A percentile compares a stretch with the other conserved stretches of the same genome.
phyloP scores from a whole-genome alignment of 1,284 basidiomycete species.

The Sporisorium sorghi region DNA sequence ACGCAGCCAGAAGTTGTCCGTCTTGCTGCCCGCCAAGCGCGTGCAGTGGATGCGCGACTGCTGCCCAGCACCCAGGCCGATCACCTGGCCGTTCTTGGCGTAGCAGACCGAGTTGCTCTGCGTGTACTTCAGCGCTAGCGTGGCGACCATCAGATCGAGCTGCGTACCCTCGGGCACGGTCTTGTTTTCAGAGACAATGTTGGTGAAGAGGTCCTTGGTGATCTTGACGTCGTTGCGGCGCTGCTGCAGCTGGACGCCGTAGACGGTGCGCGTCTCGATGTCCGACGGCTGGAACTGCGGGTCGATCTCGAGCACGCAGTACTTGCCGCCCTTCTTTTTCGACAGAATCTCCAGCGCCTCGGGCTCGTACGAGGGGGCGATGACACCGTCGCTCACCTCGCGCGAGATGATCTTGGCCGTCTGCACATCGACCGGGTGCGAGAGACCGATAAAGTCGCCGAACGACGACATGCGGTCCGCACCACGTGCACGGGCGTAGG shows the following conservation, averaged over 20 bases:
- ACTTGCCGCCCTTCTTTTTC: conserved; percentile 99
- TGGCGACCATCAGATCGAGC: conserved; percentile 74
- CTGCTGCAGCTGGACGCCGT: conserved; percentile 91
- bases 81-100: conserved; percentile 89
- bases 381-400: conserved; percentile 97
- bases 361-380: conserved; percentile 89
- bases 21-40: conserved; percentile 93
- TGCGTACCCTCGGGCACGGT: conserved; percentile 70
- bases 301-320: conserved; percentile 83
- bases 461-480: conserved; percentile 99
- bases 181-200: conserved; percentile 89
- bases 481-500: conserved; percentile 95
- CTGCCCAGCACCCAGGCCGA: conserved; percentile 96
- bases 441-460: conserved; percentile 97
- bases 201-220: conserved; percentile 82
- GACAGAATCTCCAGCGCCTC: conserved; percentile 89
- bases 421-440: conserved; percentile 88
- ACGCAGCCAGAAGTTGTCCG: conserved; percentile 99
- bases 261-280: conserved; percentile 93
- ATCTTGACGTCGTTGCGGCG: conserved; percentile 92
- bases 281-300: conserved; percentile 59
- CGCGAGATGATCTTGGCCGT: conserved; percentile 96
- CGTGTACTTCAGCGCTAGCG: conserved; percentile 96
- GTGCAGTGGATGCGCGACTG: conserved; percentile 99
- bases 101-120: conserved; percentile 99